These are phyloP conservation scores for Trypanosoma scelopori DNA, from an alignment of 208 protist genomes.

Conservation along the genomic window DNA sequence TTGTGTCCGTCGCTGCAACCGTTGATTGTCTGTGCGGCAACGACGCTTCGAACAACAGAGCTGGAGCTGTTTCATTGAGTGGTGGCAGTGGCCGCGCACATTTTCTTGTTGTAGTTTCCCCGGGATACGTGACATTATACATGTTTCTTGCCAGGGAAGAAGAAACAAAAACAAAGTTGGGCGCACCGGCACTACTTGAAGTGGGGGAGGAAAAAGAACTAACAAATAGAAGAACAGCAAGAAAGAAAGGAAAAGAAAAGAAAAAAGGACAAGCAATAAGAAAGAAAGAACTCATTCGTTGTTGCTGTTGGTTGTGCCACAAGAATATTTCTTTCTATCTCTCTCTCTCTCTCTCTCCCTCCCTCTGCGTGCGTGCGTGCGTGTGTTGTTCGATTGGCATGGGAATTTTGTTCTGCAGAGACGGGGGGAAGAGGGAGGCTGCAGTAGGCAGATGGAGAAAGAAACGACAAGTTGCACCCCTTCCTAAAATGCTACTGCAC, in stretches of 20 bases:
- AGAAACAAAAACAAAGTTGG: background rate
- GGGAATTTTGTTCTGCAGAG: too few relatives aligned
- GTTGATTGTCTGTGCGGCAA: background rate
- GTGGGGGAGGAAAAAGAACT: too few relatives aligned
- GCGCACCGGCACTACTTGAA: background rate
- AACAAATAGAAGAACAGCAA: conserved; percentile 18
- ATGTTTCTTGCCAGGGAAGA: background rate
- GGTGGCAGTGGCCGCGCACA: background rate
- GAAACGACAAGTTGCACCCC: too few relatives aligned
- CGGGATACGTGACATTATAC: conserved; percentile 15
- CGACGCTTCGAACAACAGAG: too few relatives aligned
- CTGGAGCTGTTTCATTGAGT: background rate
- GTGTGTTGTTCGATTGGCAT: too few relatives aligned
- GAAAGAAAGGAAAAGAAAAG: conserved; percentile 13
- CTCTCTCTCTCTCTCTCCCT: too few relatives aligned
- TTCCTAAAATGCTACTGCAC: too few relatives aligned
- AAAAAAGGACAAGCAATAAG: conserved; percentile 8
- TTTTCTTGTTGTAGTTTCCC: background rate
- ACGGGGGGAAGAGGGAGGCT: too few relatives aligned
- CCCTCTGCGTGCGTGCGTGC: too few relatives aligned
- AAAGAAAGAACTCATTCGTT: background rate
- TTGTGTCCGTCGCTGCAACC: background rate
- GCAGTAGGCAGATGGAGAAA: too few relatives aligned
- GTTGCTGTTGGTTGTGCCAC: too few relatives aligned
- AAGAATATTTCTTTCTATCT: too few relatives aligned